phyloP scores from a whole-genome alignment of 2,329 filamentous ascomycete genomes.

The Talaromyces rugulosus region DNA sequence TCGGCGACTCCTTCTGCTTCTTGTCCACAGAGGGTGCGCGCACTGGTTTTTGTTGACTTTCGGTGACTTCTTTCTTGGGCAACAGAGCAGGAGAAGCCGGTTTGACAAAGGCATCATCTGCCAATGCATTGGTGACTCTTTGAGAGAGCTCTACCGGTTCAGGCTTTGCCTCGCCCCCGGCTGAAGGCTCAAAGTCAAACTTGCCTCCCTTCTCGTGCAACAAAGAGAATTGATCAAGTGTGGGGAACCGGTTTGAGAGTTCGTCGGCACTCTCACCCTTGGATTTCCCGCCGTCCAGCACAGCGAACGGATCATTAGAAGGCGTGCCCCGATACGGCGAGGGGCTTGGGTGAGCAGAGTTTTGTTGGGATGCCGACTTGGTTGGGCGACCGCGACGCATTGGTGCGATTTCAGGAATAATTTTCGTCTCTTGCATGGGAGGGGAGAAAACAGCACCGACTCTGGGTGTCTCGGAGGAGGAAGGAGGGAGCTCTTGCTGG shows the following conservation, averaged over 20 bases:
- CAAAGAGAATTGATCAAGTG: conserved; percentile 86
- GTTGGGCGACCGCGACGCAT: conserved; percentile 84
- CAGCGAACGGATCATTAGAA: conserved; percentile 82
- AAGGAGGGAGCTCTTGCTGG: conserved; percentile 56
- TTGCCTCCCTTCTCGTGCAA: conserved; percentile 78
- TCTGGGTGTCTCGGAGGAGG: conserved; percentile 55
- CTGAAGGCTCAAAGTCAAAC: conserved; percentile 70
- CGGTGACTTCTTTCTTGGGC: conserved; percentile 26
- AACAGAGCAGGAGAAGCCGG: conserved; percentile 27
- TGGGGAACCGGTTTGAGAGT: conserved; percentile 79
- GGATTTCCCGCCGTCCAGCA: conserved; percentile 66
- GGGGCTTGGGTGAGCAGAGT: conserved; percentile 55
- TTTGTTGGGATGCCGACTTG: conserved; percentile 44
- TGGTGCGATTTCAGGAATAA: conserved; percentile 82
- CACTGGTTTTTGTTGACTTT: conserved; percentile 14
- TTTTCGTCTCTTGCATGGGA: conserved; percentile 64
- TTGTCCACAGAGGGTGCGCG: conserved; percentile 20
- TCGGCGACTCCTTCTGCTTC: conserved; percentile 21
- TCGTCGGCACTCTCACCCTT: conserved; percentile 63
- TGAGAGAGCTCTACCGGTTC: conserved; percentile 55
- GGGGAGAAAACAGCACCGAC: conserved; percentile 79
- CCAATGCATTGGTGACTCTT: conserved; percentile 69
- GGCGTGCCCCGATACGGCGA: conserved; percentile 57
- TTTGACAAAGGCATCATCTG: conserved; percentile 75
- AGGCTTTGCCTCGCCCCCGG: conserved; percentile 37